Evolutionary conservation across 1,139 yeast species (phyloP), one percentile per base, ranked within the genome.

Genomic region (Lodderomyces elongisporus): DNA sequence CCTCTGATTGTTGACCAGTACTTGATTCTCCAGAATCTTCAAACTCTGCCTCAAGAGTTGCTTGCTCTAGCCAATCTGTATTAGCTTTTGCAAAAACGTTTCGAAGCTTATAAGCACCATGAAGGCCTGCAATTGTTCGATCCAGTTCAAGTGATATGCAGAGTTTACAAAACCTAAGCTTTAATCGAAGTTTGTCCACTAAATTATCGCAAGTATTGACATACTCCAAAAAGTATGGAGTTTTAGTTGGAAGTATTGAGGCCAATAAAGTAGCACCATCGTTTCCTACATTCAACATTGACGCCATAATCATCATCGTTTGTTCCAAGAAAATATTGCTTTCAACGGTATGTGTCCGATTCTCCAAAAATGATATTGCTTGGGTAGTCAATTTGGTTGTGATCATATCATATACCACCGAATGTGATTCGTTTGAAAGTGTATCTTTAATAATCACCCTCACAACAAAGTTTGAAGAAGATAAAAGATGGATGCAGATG

Each of bases 1-100:
- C 44, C 39, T 80, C 88, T 8, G 60, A 38, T 24, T 52, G 56
- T 30, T 45, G 46, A 2, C 45, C 35, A n/a, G 28, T 21, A 8
- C 14, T 10, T 21, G 15, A 22, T 23, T 27, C 30, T 17, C 39
- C 42, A 13, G 29, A 33, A 7, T 26, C 28, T 4, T 26, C 32
- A 10, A 35, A 45, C 25, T 58, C 56, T 10, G 53, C 61, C 36
- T 44, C 56, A 42, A 65, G 60, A 8, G 70, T 67, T 0, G 85
- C 72, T 31, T 62, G 62, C 40, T 79, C 88, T 35, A 85, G 66
- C 89, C 93, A 85, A 28, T 74, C 80, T 14, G 78, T 71, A 4
- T 75, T 70, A 7, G 70, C 54, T 43, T 77, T 71, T 3, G 87
- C 75, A 56, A 77, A 74, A 30, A 59, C 59, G 50, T 83, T 85